Evolutionary conservation across 2,329 filamentous ascomycete genomes (phyloP).

Genomic region (Cyanodermella asteris): DNA sequence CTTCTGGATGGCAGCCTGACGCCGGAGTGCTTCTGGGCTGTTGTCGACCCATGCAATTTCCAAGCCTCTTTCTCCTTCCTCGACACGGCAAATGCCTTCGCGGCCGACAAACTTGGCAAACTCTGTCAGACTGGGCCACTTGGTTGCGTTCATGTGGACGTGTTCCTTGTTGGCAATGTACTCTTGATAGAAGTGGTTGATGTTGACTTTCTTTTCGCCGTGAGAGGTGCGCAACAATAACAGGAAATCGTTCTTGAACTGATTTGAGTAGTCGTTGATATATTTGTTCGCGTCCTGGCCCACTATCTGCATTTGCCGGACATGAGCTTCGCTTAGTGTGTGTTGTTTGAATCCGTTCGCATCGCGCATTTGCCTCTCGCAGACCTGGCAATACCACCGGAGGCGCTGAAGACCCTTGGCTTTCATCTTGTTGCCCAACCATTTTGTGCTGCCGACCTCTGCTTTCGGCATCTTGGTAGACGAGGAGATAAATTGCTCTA

Average conservation of each 20-base stretch:
- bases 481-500: too few relatives aligned
- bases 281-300: conserved; percentile 70
- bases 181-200: conserved; percentile 89
- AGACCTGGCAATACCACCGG: conserved; percentile 75
- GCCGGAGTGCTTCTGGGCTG: conserved; percentile 59
- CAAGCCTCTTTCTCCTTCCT: conserved; percentile 72
- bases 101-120: conserved; percentile 71
- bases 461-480: conserved; percentile 79
- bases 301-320: conserved; percentile 71
- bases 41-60: conserved; percentile 84
- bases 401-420: conserved; percentile 47
- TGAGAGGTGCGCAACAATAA: conserved; percentile 60
- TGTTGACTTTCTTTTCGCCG: conserved; percentile 69
- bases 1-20: conserved; percentile 59
- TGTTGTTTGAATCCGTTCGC: conserved; percentile 89
- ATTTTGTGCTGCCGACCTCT: conserved; percentile 79
- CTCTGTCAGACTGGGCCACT: conserved; percentile 71
- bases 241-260: conserved; percentile 66
- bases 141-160: conserved; percentile 82
- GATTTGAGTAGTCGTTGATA: conserved; percentile 59
- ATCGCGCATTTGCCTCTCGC: conserved; percentile 55
- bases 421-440: conserved; percentile 79
- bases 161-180: conserved; percentile 78
- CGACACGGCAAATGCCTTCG: conserved; percentile 73
- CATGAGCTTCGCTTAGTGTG: conserved; percentile 62